Percentiles rank a stretch among this genome's conserved stretches.
Conservation (phyloP, 163 green algal genomes). For the Prototheca wickerhamii region DNA sequence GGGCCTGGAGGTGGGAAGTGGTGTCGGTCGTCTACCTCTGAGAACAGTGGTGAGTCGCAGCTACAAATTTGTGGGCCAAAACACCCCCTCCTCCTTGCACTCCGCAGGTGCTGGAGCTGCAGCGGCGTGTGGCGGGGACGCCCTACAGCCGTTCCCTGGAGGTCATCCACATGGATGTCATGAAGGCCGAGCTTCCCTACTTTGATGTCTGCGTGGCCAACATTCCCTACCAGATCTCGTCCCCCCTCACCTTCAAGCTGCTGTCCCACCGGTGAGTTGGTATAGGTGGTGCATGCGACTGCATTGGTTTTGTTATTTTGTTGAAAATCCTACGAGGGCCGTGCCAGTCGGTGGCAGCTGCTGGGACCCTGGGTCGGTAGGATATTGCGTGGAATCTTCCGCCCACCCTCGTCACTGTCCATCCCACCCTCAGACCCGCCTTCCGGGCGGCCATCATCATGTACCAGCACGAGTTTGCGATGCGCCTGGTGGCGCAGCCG, state of each 20-base stretch:
- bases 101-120: conserved; percentile 83
- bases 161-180: conserved; percentile 89
- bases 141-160: conserved; percentile 69
- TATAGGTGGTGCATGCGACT: neutral
- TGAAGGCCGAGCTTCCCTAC: conserved; percentile 95
- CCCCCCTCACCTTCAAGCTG: conserved; percentile 97
- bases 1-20: too few relatives aligned
- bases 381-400: too few relatives aligned
- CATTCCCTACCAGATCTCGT: conserved; percentile 99
- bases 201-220: conserved; percentile 99
- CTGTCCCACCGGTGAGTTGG: conserved; percentile 62
- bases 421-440: conserved; percentile 24
- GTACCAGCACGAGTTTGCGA: conserved; percentile 99
- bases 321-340: too few relatives aligned
- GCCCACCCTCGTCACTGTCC: neutral
- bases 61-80: neutral
- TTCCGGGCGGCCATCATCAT: conserved; percentile 94
- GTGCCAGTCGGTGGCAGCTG: too few relatives aligned
- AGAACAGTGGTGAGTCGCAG: neutral
- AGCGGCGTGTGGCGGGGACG: conserved; percentile 86
- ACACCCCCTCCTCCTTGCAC: neutral
- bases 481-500: conserved; percentile 90
- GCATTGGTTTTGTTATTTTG: too few relatives aligned
- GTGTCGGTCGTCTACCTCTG: too few relatives aligned
- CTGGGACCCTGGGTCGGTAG: too few relatives aligned